Evolutionary conservation across 2,329 filamentous ascomycete genomes (phyloP).

Genomic region (Cytospora leucostoma): DNA sequence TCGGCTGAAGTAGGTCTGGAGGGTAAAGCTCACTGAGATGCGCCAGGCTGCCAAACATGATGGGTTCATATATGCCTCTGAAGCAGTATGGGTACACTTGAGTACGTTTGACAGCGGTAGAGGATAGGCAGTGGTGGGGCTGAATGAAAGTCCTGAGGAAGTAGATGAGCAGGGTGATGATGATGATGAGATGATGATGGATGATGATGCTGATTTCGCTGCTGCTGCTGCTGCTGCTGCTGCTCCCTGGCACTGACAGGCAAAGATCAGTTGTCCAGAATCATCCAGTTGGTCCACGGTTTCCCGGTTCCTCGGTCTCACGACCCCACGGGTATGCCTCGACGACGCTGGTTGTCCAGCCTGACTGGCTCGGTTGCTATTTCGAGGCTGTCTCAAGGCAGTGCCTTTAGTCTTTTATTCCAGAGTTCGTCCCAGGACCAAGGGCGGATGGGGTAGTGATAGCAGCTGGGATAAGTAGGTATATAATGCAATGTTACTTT

Average conservation of each 20-base stretch:
- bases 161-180: background rate
- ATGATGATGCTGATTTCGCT: background rate
- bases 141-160: too few relatives aligned
- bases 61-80: slow-evolving; percentile 22
- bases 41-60: slow-evolving; percentile 48
- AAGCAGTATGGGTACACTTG: slow-evolving; percentile 1
- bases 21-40: slow-evolving; percentile 41
- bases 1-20: slow-evolving; percentile 2
- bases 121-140: background rate
- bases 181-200: background rate
- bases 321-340: too few relatives aligned
- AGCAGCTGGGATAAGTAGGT: background rate
- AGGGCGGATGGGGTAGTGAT: background rate
- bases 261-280: too few relatives aligned
- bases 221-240: background rate
- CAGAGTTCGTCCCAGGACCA: background rate
- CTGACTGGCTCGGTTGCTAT: too few relatives aligned
- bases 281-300: too few relatives aligned
- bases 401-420: too few relatives aligned
- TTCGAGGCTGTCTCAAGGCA: too few relatives aligned
- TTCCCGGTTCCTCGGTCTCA: too few relatives aligned
- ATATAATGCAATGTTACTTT: slow-evolving; percentile 3
- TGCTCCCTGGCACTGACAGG: too few relatives aligned
- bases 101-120: background rate
- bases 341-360: too few relatives aligned